A percentile compares a stretch with the other conserved stretches of the same genome.
Conservation (phyloP, 148 eudicot genomes). For the Talinum fruticosum region DNA sequence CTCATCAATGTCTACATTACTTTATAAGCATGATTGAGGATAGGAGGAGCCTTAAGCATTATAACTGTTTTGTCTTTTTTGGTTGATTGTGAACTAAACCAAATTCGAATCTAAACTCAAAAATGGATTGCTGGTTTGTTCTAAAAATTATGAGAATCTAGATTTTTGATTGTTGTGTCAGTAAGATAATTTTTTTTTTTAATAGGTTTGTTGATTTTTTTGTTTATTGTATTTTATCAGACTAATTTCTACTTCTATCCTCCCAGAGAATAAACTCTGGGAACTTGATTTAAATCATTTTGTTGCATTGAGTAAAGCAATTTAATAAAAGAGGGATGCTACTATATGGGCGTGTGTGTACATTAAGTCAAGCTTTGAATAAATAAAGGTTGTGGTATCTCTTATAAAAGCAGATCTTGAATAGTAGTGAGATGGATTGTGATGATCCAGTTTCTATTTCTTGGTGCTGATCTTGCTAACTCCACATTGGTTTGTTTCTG, state of each 20-base stretch:
- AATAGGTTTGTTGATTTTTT: too few species aligned
- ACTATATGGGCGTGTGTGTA: not conserved
- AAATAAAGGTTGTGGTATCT: not conserved
- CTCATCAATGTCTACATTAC: not conserved
- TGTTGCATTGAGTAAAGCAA: not conserved
- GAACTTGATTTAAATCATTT: too few species aligned
- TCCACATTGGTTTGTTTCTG: not conserved
- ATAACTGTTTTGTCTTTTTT: not conserved
- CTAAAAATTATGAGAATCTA: too few species aligned
- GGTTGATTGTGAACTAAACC: not conserved
- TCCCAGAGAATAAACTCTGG: too few species aligned
- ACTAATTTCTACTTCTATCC: too few species aligned
- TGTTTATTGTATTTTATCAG: too few species aligned
- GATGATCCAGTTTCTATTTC: slow-evolving; percentile 8
- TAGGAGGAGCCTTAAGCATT: not conserved
- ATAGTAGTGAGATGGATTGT: not conserved
- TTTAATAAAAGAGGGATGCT: not conserved
- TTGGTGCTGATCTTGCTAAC: not conserved
- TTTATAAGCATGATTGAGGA: not conserved
- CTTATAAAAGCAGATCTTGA: not conserved
- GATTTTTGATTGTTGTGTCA: too few species aligned
- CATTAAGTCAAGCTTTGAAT: not conserved
- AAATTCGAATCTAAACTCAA: too few species aligned
- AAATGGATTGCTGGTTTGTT: too few species aligned
- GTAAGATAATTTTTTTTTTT: too few species aligned